Evolutionary conservation across 805 yeast genomes (phyloP).

Genomic region (Metschnikowia picachoensis): DNA sequence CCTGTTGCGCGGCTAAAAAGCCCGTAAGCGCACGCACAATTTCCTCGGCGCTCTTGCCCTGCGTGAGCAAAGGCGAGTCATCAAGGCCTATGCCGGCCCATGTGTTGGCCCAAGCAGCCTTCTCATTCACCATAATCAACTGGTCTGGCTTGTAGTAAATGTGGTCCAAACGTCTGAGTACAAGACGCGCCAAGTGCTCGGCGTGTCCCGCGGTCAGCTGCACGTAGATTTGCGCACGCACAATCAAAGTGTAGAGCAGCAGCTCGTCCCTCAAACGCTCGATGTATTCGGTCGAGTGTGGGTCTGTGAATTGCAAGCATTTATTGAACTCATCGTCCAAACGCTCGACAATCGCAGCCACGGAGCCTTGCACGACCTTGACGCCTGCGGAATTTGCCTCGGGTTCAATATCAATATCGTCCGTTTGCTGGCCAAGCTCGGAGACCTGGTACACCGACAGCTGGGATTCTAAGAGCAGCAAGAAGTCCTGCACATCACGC

Average conservation of each 20-base stretch:
- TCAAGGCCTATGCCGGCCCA: constrained; percentile 21
- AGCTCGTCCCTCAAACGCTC: constrained; percentile 87
- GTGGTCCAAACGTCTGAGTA: constrained; percentile 84
- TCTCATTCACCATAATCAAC: constrained; percentile 67
- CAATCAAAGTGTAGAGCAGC: constrained; percentile 65
- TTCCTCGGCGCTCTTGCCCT: constrained; percentile 32
- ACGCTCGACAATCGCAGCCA: constrained; percentile 84
- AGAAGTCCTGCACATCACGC: constrained; percentile 56
- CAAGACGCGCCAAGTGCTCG: constrained; percentile 67
- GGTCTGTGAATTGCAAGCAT: constrained; percentile 84
- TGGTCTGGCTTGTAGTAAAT: constrained; percentile 86
- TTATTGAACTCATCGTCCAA: constrained; percentile 91
- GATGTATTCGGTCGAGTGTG: constrained; percentile 91
- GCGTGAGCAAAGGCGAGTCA: constrained; percentile 29
- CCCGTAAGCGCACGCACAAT: constrained; percentile 65
- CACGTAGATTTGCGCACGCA: constrained; percentile 82
- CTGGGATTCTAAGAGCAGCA: constrained; percentile 66
- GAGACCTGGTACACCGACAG: constrained; percentile 57
- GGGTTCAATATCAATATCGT: constrained; percentile 69
- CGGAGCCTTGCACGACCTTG: constrained; percentile 74
- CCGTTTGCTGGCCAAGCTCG: constrained; percentile 67
- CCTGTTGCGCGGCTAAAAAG: constrained; percentile 62
- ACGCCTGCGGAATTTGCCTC: constrained; percentile 59
- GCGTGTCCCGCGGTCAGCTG: constrained; percentile 56
- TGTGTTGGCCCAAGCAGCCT: constrained; percentile 65